Percentiles rank a stretch among this genome's conserved stretches.
Conservation (phyloP, 441 rosid species). For the Aquilaria agallochum region DNA sequence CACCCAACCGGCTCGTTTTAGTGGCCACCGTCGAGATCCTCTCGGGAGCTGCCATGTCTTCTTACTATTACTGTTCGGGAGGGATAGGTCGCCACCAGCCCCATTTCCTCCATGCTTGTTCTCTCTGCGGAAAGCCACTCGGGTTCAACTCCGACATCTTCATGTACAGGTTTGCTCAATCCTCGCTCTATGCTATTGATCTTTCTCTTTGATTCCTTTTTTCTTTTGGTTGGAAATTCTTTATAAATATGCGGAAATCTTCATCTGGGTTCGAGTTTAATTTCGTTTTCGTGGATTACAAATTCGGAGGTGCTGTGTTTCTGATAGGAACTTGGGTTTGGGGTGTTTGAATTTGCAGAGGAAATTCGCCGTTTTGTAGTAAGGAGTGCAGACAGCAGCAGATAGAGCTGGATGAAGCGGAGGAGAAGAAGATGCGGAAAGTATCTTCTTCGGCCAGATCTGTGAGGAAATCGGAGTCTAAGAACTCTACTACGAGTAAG, state of each 20-base stretch:
- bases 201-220: neutral
- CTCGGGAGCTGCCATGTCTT: conserved; percentile 20
- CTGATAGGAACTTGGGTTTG: conserved; percentile 8
- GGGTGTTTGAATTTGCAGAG: conserved; percentile 36
- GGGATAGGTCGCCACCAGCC: conserved; percentile 32
- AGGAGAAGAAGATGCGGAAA: conserved; percentile 49
- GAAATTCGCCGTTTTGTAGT: conserved; percentile 89
- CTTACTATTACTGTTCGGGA: conserved; percentile 28
- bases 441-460: conserved; percentile 32
- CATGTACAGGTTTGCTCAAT: conserved; percentile 77
- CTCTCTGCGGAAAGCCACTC: conserved; percentile 65
- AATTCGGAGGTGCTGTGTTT: neutral
- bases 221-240: neutral
- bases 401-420: conserved; percentile 69
- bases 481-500: conserved; percentile 27
- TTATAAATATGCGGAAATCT: neutral
- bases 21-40: neutral
- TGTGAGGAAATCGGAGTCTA: conserved; percentile 33
- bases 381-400: conserved; percentile 89
- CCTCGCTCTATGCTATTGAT: neutral
- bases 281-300: neutral
- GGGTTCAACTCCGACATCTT: conserved; percentile 64
- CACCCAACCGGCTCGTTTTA: too few relatives aligned
- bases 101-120: conserved; percentile 72
- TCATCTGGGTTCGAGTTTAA: neutral